Evolutionary conservation across 805 yeast genomes (phyloP).

Genomic region (Candida germanica): DNA sequence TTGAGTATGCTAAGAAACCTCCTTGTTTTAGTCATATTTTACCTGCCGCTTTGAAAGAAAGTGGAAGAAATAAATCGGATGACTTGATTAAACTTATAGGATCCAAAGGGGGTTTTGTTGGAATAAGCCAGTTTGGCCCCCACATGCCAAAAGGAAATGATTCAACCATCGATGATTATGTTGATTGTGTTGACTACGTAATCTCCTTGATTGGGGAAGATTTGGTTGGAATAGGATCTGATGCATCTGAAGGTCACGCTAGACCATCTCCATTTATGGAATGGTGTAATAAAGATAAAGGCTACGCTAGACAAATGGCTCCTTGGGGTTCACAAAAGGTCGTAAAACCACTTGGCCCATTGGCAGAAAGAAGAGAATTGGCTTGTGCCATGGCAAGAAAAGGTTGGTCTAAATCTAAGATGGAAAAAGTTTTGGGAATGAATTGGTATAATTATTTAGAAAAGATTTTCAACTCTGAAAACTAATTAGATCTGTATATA

Average conservation of each 20-base stretch:
- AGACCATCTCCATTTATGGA: slow-evolving; percentile 14
- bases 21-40: slow-evolving; percentile 12
- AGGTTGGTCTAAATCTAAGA: slow-evolving; percentile 13
- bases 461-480: slow-evolving; percentile 5
- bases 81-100: slow-evolving; percentile 12
- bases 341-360: slow-evolving; percentile 13
- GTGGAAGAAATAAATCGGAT: slow-evolving; percentile 13
- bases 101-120: slow-evolving; percentile 13
- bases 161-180: slow-evolving; percentile 15
- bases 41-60: slow-evolving; percentile 12
- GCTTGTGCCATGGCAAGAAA: slow-evolving; percentile 14
- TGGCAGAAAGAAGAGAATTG: slow-evolving; percentile 11
- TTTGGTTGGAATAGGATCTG: slow-evolving; percentile 15
- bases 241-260: slow-evolving; percentile 26
- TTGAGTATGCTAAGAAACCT: slow-evolving; percentile 13
- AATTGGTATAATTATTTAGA: slow-evolving; percentile 13
- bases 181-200: slow-evolving; percentile 13
- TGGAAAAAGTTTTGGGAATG: slow-evolving; percentile 13
- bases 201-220: slow-evolving; percentile 14
- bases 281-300: slow-evolving; percentile 15
- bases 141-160: slow-evolving; percentile 17
- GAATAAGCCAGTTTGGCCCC: slow-evolving; percentile 14
- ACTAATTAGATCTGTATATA: slow-evolving; percentile 1
- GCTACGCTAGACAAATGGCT: slow-evolving; percentile 12
- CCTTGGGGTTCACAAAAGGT: slow-evolving; percentile 15